These are phyloP conservation scores for Claviceps fusiformis DNA, from an alignment of 2,329 filamentous ascomycete genomes.

Conservation along the genomic window DNA sequence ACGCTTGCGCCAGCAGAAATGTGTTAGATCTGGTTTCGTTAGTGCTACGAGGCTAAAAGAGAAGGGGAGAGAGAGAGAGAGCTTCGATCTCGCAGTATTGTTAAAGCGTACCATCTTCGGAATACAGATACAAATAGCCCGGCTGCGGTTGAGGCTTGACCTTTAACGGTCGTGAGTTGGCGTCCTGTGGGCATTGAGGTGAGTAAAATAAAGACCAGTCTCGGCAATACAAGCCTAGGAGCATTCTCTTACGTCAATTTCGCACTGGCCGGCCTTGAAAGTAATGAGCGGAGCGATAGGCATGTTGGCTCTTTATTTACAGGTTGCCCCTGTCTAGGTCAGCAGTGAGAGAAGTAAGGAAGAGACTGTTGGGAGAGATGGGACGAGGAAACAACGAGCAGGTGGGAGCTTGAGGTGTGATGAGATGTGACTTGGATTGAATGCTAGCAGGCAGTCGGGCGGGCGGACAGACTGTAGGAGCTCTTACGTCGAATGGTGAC, in stretches of 20 bases:
- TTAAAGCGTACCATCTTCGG: constrained; percentile 58
- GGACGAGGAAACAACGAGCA: neutral
- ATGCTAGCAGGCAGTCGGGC: neutral
- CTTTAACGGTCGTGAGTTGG: constrained; percentile 38
- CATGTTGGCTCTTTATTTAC: constrained; percentile 36
- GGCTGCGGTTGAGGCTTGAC: constrained; percentile 59
- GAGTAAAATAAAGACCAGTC: constrained; percentile 8
- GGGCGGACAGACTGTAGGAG: constrained; percentile 20
- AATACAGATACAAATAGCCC: constrained; percentile 86
- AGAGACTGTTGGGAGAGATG: neutral
- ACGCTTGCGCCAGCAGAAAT: constrained; percentile 94
- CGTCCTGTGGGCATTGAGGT: constrained; percentile 2
- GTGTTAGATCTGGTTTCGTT: constrained; percentile 58
- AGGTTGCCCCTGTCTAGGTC: neutral
- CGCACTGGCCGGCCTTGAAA: constrained; percentile 89
- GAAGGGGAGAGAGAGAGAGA: neutral
- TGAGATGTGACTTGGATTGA: neutral
- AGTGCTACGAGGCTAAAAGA: neutral
- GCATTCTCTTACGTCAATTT: constrained; percentile 53
- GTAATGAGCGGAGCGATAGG: constrained; percentile 77
- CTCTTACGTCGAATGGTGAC: constrained; percentile 23
- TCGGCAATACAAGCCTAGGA: neutral
- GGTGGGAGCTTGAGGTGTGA: neutral
- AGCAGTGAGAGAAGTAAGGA: neutral
- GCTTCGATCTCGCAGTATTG: too few species aligned